These are phyloP conservation scores for Schizophyllum amplum DNA, from an alignment of 1,284 basidiomycete genomes.

Conservation along the genomic window DNA sequence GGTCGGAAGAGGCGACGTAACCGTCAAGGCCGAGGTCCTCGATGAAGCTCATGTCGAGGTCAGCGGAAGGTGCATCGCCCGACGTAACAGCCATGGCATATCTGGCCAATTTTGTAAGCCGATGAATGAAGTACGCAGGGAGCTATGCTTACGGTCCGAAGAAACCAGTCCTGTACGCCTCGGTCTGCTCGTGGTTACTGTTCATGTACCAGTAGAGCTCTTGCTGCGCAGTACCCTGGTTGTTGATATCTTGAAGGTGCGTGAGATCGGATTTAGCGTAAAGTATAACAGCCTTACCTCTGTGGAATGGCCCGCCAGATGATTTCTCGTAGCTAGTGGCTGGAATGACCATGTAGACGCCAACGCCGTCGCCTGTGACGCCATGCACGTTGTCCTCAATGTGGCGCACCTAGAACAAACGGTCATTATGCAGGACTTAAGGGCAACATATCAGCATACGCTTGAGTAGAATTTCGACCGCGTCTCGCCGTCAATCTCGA, in stretches of 20 bases:
- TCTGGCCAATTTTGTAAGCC: too few species aligned
- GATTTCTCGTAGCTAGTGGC: constrained; percentile 32
- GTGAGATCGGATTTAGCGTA: too few species aligned
- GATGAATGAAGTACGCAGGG: not conserved
- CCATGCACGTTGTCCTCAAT: constrained; percentile 36
- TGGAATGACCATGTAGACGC: constrained; percentile 31
- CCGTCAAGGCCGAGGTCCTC: constrained; percentile 34
- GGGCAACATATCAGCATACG: constrained; percentile 17
- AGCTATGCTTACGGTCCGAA: constrained; percentile 33
- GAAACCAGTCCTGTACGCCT: constrained; percentile 34
- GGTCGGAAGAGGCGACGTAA: constrained; percentile 33
- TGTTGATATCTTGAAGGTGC: constrained; percentile 39
- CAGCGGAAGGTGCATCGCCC: constrained; percentile 32
- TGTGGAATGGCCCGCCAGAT: constrained; percentile 22
- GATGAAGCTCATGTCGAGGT: constrained; percentile 37
- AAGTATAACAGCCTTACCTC: too few species aligned
- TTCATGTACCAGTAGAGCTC: constrained; percentile 42
- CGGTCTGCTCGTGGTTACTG: constrained; percentile 34
- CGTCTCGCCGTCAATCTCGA: constrained; percentile 34
- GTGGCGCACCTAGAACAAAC: constrained; percentile 24
- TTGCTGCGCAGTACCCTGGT: constrained; percentile 35
- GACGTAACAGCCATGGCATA: constrained; percentile 35
- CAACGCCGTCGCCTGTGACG: constrained; percentile 31
- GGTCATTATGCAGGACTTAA: not conserved
- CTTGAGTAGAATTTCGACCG: constrained; percentile 42